phyloP scores from a whole-genome alignment of 2,329 filamentous ascomycete genomes.

The Colletotrichum musicola region DNA sequence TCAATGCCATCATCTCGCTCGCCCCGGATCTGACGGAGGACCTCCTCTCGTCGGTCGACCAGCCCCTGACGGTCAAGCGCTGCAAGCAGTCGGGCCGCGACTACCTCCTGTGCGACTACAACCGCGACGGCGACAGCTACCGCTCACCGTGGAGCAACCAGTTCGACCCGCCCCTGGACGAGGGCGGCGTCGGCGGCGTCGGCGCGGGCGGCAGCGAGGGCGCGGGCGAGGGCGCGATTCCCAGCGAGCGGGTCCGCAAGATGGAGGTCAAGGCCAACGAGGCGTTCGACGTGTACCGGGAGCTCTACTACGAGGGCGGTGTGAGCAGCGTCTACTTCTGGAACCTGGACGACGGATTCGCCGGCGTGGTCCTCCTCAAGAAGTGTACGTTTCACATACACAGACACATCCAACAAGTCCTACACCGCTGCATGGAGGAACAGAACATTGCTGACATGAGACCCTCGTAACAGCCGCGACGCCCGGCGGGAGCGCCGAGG shows the following conservation, averaged over 20 bases:
- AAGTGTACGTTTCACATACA: conserved; percentile 74
- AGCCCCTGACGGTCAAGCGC: conserved; percentile 87
- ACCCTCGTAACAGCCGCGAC: conserved; percentile 67
- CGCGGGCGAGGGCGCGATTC: conserved; percentile 83
- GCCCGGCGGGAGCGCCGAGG: conserved; percentile 75
- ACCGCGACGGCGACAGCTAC: conserved; percentile 98
- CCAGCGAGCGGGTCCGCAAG: conserved; percentile 89
- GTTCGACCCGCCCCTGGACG: conserved; percentile 90
- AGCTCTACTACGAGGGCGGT: conserved; percentile 97
- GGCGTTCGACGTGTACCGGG: conserved; percentile 95
- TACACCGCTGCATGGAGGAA: not conserved
- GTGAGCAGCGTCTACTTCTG: conserved; percentile 98
- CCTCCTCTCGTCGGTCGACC: conserved; percentile 96
- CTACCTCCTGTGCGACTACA: conserved; percentile 99
- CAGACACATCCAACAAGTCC: too few relatives aligned
- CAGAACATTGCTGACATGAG: not conserved
- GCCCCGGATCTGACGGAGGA: conserved; percentile 96
- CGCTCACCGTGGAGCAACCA: conserved; percentile 99
- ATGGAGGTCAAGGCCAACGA: conserved; percentile 96
- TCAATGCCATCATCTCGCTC: conserved; percentile 88
- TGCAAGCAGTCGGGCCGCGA: conserved; percentile 92
- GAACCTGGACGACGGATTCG: conserved; percentile 98
- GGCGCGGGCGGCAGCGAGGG: conserved; percentile 67
- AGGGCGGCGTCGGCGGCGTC: conserved; percentile 64
- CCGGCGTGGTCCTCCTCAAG: conserved; percentile 94